Evolutionary conservation across 2,329 filamentous ascomycete species (phyloP), one percentile per base, ranked within the genome.

Genomic region (Grosmannia clavigera): DNA sequence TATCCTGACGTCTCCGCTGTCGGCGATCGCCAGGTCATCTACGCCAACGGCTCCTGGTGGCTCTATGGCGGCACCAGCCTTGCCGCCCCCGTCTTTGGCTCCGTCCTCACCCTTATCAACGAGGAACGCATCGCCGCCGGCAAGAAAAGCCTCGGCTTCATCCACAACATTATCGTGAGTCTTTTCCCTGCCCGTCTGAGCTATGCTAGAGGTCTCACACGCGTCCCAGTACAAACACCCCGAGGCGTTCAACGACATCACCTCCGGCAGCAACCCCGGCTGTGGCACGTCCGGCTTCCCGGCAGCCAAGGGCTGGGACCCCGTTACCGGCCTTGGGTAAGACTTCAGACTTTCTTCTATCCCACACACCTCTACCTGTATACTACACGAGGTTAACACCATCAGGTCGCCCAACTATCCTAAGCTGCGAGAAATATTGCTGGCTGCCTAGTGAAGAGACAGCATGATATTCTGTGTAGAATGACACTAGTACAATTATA

Each of bases 31-130:
- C 63, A 68, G 43, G 62, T 67, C 10, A 61, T 69, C 7, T 63
- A 63, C 12, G 61, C 64, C 35, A 61, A 63, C 52, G 68, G 63
- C 61, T 65, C 5, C 67, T 79, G 63, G 60, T 64, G 62, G 14
- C 63, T 59, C 10, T 58, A 65, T n/a, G 75, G 73, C 11, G 81
- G 81, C 5, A 81, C 77, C 4, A 78, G 74, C 19, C 79, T 81
- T 27, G 78, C 83, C 1, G 70, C 79, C 0, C 86, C 86, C 0
- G 72, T 81, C 0, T 80, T 81, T 16, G 78, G 81, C 0, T 79
- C 76, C 10, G 74, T 87, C 57, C 72, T 87, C 46, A 73, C 79
- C 1, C 75, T 87, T 3, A 71, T 87, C 58, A 87, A 87, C 64
- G 83, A 86, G 64, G 81, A 79, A 0, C 72, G 81, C 40, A 69